Conservation (phyloP, 2,329 filamentous ascomycete genomes). For the Cercospora janseana region DNA sequence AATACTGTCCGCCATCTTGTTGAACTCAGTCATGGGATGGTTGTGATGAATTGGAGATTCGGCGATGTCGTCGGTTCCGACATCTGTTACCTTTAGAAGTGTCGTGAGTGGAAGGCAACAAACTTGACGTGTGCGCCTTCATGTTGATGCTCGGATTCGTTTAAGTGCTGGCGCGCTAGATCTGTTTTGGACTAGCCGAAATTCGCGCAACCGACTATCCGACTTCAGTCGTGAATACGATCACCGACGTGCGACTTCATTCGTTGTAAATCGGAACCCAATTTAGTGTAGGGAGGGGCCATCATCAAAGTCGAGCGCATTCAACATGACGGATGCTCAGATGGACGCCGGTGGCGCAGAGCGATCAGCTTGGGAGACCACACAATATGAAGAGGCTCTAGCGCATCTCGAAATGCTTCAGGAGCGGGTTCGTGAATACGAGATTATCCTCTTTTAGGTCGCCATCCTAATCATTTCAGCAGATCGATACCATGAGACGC, state of each 20-base stretch:
- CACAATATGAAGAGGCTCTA: conserved; percentile 41
- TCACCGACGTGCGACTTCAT: neutral
- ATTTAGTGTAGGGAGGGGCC: too few species aligned
- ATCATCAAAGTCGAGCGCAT: too few species aligned
- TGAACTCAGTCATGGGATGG: neutral
- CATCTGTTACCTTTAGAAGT: neutral
- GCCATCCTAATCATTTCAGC: conserved; percentile 17
- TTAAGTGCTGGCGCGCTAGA: neutral
- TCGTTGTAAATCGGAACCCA: neutral
- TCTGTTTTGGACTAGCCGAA: neutral
- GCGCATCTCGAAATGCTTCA: conserved; percentile 47
- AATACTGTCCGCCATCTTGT: conserved; percentile 22
- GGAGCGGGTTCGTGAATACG: conserved; percentile 38
- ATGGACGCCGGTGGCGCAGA: neutral
- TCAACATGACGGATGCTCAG: conserved; percentile 7
- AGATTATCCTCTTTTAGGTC: neutral
- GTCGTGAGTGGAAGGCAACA: conserved; percentile 10
- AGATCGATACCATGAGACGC: conserved; percentile 46
- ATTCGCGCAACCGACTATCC: neutral
- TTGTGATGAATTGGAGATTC: neutral
- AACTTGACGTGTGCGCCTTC: conserved; percentile 7
- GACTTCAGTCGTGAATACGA: neutral
- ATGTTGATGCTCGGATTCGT: neutral
- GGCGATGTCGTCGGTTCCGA: too few species aligned
- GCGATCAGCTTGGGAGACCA: conserved; percentile 23